Evolutionary conservation across 805 yeast genomes (phyloP).

Genomic region (Pichia manshurica): DNA sequence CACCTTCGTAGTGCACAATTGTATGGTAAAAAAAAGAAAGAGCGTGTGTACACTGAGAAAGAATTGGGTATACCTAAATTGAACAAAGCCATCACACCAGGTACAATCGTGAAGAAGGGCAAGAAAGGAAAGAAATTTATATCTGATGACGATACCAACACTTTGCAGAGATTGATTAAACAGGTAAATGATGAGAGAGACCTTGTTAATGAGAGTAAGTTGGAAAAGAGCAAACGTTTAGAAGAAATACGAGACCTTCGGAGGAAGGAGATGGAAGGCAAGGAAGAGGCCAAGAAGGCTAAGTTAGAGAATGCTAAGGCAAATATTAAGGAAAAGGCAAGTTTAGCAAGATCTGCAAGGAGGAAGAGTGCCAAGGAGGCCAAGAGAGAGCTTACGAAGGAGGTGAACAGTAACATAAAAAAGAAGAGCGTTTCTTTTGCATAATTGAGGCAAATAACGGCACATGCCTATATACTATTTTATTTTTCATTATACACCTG

Average conservation of each 20-base stretch:
- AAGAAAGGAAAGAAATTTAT: slow-evolving; percentile 84
- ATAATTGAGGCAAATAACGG: too few species aligned
- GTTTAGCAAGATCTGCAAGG: slow-evolving; percentile 62
- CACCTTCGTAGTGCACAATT: slow-evolving; percentile 59
- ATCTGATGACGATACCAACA: slow-evolving; percentile 58
- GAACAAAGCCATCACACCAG: slow-evolving; percentile 82
- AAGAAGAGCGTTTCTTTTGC: slow-evolving; percentile 49
- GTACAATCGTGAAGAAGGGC: slow-evolving; percentile 61
- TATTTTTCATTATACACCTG: too few species aligned
- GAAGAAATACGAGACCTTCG: slow-evolving; percentile 87
- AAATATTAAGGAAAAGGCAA: slow-evolving; percentile 69
- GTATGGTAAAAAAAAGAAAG: slow-evolving; percentile 58
- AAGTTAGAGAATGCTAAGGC: slow-evolving; percentile 71
- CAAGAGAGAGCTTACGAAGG: slow-evolving; percentile 23
- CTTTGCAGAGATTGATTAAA: slow-evolving; percentile 64
- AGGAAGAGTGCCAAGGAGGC: slow-evolving; percentile 45
- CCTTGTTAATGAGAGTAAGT: slow-evolving; percentile 72
- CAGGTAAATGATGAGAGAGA: slow-evolving; percentile 81
- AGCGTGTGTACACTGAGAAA: slow-evolving; percentile 61
- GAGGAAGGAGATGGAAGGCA: slow-evolving; percentile 79
- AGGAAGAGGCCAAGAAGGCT: slow-evolving; percentile 62
- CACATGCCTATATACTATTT: too few species aligned
- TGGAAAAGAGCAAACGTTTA: slow-evolving; percentile 82
- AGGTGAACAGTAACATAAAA: slow-evolving; percentile 25
- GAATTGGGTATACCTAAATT: slow-evolving; percentile 75